Evolutionary conservation across 2,329 filamentous ascomycete species (phyloP).

Genomic region (Pleoardoris graminearum): DNA sequence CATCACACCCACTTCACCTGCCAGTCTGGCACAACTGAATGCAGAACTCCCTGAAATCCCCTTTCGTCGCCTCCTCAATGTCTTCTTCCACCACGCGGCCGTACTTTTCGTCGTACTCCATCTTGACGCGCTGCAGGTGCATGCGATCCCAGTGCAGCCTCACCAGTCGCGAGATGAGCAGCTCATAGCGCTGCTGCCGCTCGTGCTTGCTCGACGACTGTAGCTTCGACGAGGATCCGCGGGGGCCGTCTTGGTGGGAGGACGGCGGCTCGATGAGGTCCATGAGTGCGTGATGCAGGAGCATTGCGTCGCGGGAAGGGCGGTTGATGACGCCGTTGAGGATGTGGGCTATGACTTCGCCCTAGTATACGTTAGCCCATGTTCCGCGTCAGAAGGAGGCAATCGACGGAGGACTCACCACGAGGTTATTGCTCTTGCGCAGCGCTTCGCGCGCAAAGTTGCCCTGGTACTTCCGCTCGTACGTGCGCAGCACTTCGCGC

Average conservation of each 20-base stretch:
- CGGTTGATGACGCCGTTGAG: constrained; percentile 97
- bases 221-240: constrained; percentile 20
- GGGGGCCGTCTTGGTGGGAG: constrained; percentile 22
- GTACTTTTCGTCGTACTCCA: constrained; percentile 79
- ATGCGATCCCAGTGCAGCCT: constrained; percentile 88
- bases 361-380: constrained; percentile 56
- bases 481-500: constrained; percentile 74
- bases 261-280: constrained; percentile 52
- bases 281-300: constrained; percentile 83
- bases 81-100: constrained; percentile 73
- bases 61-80: constrained; percentile 74
- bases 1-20: constrained; percentile 10
- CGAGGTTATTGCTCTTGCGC: constrained; percentile 85
- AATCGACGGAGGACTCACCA: constrained; percentile 64
- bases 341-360: constrained; percentile 91
- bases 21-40: constrained; percentile 58
- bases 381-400: background rate
- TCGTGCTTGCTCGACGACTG: constrained; percentile 42
- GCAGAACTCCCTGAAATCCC: constrained; percentile 78
- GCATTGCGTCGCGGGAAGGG: constrained; percentile 86
- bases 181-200: constrained; percentile 70
- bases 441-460: constrained; percentile 91
- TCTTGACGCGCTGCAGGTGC: constrained; percentile 79
- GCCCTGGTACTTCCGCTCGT: constrained; percentile 70
- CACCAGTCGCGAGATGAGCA: constrained; percentile 85